Conservation (phyloP, 805 yeast species). For the Sugiyamaella marilandica region DNA sequence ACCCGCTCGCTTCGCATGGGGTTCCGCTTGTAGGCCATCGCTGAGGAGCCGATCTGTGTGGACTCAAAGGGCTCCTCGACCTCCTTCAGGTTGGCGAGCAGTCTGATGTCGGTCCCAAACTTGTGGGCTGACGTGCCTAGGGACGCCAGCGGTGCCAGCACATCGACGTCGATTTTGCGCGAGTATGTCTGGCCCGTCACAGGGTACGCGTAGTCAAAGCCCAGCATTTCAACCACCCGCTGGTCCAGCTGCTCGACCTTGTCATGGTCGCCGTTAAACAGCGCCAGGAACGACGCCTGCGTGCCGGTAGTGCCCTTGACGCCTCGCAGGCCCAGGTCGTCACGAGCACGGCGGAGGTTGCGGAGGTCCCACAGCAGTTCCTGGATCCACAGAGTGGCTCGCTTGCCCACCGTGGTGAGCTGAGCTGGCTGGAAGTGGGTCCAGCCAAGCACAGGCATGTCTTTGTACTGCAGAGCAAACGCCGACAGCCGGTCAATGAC, state of each 20-base stretch:
- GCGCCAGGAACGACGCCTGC: conserved; percentile 90
- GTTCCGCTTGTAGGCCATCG: conserved; percentile 99
- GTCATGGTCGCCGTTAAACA: conserved; percentile 95
- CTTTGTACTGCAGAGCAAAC: conserved; percentile 90
- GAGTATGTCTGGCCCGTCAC: conserved; percentile 99
- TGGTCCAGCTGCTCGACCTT: conserved; percentile 91
- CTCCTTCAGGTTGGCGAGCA: conserved; percentile 94
- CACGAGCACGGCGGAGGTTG: conserved; percentile 91
- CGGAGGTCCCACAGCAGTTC: conserved; percentile 97
- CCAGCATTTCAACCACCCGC: conserved; percentile 86
- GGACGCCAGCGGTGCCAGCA: conserved; percentile 85
- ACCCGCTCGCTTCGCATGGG: conserved; percentile 99
- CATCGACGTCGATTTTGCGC: conserved; percentile 95
- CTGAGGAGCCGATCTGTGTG: conserved; percentile 96
- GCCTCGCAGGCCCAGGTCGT: conserved; percentile 94
- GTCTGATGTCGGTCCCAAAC: conserved; percentile 94
- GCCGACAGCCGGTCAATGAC: conserved; percentile 85
- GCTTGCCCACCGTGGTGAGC: conserved; percentile 96
- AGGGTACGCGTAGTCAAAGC: conserved; percentile 93
- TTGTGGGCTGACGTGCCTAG: conserved; percentile 96
- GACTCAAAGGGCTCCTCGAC: conserved; percentile 98
- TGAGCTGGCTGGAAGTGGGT: conserved; percentile 99
- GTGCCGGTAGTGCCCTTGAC: conserved; percentile 99
- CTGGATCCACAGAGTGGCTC: conserved; percentile 97
- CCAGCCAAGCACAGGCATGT: conserved; percentile 96